These are phyloP conservation scores for Trifolium subterraneum DNA, from an alignment of 306 rosid species.

Conservation along the genomic window DNA sequence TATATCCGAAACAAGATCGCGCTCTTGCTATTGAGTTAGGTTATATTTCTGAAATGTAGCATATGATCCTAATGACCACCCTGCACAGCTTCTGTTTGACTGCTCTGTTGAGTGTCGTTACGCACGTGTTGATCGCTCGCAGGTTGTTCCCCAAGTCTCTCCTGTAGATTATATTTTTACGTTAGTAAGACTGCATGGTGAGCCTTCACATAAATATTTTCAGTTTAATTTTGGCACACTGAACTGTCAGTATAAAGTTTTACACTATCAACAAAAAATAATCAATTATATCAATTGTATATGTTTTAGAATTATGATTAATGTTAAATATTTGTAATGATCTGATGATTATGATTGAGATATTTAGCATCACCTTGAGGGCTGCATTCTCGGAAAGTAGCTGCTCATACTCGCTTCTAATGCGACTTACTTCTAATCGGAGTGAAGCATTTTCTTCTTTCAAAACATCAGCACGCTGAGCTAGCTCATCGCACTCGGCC, in stretches of 20 bases:
- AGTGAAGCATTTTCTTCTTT: constrained; percentile 88
- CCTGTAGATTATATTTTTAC: constrained; percentile 55
- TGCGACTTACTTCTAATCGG: constrained; percentile 77
- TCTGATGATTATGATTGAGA: neutral
- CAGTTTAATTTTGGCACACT: neutral
- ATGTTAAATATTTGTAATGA: neutral
- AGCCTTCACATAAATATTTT: constrained; percentile 17
- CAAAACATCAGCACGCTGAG: constrained; percentile 84
- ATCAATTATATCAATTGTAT: neutral
- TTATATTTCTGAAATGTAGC: constrained; percentile 56
- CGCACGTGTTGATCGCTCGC: constrained; percentile 57
- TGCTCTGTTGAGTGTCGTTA: constrained; percentile 64
- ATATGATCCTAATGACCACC: constrained; percentile 57
- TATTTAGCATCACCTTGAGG: constrained; percentile 69
- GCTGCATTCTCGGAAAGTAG: constrained; percentile 85
- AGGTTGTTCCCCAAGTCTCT: constrained; percentile 77
- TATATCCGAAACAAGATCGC: constrained; percentile 54
- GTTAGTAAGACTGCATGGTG: constrained; percentile 22
- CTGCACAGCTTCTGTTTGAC: constrained; percentile 55
- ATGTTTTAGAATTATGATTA: neutral
- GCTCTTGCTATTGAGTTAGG: constrained; percentile 78
- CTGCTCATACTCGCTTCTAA: constrained; percentile 86
- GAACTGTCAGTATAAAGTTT: too few relatives aligned
- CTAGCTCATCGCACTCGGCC: constrained; percentile 98
- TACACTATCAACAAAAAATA: neutral